Evolutionary conservation across 768 basidiomycete genomes (phyloP).

Genomic region (Tremella mesenterica): DNA sequence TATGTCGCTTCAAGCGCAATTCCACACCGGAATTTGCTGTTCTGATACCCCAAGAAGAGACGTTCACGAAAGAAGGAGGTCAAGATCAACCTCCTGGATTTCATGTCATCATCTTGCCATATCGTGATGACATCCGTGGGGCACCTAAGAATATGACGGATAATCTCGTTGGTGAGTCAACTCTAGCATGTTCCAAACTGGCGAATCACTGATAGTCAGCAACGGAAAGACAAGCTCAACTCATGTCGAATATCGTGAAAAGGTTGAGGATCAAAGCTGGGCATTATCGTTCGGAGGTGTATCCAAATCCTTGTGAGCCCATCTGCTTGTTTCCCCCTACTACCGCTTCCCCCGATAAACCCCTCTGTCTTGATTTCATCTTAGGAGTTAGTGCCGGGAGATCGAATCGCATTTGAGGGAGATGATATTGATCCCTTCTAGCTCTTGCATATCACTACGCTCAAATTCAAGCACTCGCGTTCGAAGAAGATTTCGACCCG

Average conservation of each 20-base stretch:
- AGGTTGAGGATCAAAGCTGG: constrained; percentile 71
- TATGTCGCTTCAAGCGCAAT: constrained; percentile 61
- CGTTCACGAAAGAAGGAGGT: constrained; percentile 57
- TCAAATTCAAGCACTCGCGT: constrained; percentile 83
- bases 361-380: neutral
- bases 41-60: constrained; percentile 69
- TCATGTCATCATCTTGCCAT: constrained; percentile 86
- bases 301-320: constrained; percentile 63
- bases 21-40: constrained; percentile 71
- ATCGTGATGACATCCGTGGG: constrained; percentile 82
- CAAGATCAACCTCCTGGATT: constrained; percentile 75
- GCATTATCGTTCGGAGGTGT: constrained; percentile 59
- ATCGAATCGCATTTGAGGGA: no score
- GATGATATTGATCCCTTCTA: no score
- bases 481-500: constrained; percentile 73
- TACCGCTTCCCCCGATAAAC: no score
- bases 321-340: neutral
- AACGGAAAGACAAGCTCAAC: constrained; percentile 57
- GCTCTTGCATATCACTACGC: constrained; percentile 81
- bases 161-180: constrained; percentile 55
- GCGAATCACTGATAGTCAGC: constrained; percentile 48
- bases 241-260: constrained; percentile 64
- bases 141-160: constrained; percentile 57
- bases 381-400: neutral
- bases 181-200: constrained; percentile 5